Percentiles rank a stretch among this genome's conserved stretches.
Evolutionary conservation across 1,284 basidiomycete species (phyloP).

Genomic region (Ustilago bromivora): DNA sequence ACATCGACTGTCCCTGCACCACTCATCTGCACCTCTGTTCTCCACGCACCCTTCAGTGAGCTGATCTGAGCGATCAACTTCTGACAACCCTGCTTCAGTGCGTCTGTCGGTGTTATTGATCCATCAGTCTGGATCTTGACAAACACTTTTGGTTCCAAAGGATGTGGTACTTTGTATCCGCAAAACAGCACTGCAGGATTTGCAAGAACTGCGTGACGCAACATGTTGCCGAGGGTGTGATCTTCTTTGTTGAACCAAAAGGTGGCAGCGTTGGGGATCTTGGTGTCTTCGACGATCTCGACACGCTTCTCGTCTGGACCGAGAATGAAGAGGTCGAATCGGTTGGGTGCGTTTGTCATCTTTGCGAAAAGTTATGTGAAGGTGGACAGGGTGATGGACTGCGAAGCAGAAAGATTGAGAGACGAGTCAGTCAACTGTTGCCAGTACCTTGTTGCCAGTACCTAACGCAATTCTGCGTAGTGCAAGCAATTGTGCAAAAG

Average conservation of each 20-base stretch:
- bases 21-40: slow-evolving; percentile 71
- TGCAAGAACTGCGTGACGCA: slow-evolving; percentile 76
- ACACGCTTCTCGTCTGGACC: slow-evolving; percentile 92
- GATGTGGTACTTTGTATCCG: slow-evolving; percentile 97
- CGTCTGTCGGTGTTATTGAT: slow-evolving; percentile 81
- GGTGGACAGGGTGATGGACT: not conserved
- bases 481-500: not conserved
- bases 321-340: slow-evolving; percentile 90
- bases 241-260: slow-evolving; percentile 95
- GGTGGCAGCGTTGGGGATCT: slow-evolving; percentile 95
- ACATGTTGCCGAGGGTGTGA: slow-evolving; percentile 95
- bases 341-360: slow-evolving; percentile 83
- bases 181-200: slow-evolving; percentile 79
- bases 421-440: slow-evolving; percentile 12
- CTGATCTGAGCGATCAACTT: slow-evolving; percentile 83
- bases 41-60: slow-evolving; percentile 71
- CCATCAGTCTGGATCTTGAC: slow-evolving; percentile 97
- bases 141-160: slow-evolving; percentile 90
- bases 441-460: not conserved
- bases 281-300: slow-evolving; percentile 92
- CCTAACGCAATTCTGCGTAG: too few relatives aligned
- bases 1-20: slow-evolving; percentile 50
- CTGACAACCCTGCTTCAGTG: slow-evolving; percentile 85
- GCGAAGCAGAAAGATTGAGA: slow-evolving; percentile 1
- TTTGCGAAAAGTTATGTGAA: not conserved